A percentile compares a stretch with the other conserved stretches of the same genome.
phyloP scores from a whole-genome alignment of 768 basidiomycete genomes.

The Trametes punicea region DNA sequence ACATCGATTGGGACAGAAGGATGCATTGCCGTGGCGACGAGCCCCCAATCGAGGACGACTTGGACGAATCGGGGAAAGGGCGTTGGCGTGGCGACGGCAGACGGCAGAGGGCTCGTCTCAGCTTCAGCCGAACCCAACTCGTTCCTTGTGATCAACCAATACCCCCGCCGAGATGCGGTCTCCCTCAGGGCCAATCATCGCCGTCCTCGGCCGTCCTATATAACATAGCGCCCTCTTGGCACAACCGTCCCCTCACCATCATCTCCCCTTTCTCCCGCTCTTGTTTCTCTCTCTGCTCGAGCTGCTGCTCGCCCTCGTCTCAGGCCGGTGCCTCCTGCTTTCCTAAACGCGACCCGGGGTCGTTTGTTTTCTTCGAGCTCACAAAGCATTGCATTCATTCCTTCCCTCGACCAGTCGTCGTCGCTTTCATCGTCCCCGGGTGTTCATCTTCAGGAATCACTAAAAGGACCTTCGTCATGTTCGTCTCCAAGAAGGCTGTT shows the following conservation, averaged over 20 bases:
- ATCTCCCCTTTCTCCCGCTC: slow-evolving; percentile 24
- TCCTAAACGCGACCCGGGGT: slow-evolving; percentile 54
- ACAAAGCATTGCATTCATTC: slow-evolving; percentile 33
- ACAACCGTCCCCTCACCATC: slow-evolving; percentile 11
- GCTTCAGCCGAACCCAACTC: background rate
- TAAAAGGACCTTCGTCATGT: slow-evolving; percentile 34
- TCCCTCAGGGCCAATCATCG: slow-evolving; percentile 9
- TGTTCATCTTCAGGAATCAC: background rate
- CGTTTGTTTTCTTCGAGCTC: slow-evolving; percentile 37
- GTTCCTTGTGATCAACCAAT: slow-evolving; percentile 11
- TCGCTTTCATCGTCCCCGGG: slow-evolving; percentile 17
- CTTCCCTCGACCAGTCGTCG: slow-evolving; percentile 24
- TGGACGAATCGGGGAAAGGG: slow-evolving; percentile 4
- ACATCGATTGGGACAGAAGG: background rate
- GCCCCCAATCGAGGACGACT: slow-evolving; percentile 9
- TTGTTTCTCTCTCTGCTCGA: slow-evolving; percentile 23
- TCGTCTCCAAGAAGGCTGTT: slow-evolving; percentile 36
- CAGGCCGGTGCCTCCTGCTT: slow-evolving; percentile 44
- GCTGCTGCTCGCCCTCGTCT: slow-evolving; percentile 19
- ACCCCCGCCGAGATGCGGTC: background rate
- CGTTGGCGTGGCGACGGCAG: slow-evolving; percentile 13
- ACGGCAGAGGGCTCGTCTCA: background rate
- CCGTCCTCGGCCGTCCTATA: slow-evolving; percentile 9
- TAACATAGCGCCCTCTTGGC: slow-evolving; percentile 4
- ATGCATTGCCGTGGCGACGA: slow-evolving; percentile 13